Evolutionary conservation across 169 alveolate species (phyloP).

Genomic region (Nephromyces sp.): DNA sequence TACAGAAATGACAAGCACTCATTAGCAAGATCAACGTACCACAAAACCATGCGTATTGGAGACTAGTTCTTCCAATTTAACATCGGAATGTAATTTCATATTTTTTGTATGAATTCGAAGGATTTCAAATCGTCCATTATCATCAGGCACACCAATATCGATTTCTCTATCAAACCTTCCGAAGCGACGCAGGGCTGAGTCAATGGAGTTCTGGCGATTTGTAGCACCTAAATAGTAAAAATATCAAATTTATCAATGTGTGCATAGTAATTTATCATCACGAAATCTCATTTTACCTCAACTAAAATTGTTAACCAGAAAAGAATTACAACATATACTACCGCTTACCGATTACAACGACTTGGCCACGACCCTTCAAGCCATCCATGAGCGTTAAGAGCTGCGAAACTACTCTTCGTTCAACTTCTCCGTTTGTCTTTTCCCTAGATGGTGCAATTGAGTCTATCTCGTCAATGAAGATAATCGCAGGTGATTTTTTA

Average conservation of each 20-base stretch:
- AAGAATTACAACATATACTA: no score
- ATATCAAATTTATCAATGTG: no score
- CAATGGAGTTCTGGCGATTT: constrained; percentile 74
- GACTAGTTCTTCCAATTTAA: neutral
- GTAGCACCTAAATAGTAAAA: constrained; percentile 51
- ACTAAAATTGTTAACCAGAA: no score
- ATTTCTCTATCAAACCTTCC: constrained; percentile 93
- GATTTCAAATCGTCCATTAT: neutral
- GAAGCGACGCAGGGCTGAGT: constrained; percentile 86
- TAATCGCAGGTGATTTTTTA: constrained; percentile 98
- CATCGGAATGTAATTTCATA: neutral
- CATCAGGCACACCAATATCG: constrained; percentile 18
- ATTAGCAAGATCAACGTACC: neutral
- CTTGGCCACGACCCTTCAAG: constrained; percentile 97
- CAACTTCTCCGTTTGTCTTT: constrained; percentile 99
- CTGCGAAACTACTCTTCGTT: constrained; percentile 97
- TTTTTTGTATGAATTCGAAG: neutral
- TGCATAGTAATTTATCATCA: no score
- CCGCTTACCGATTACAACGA: constrained; percentile 91
- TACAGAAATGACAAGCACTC: neutral
- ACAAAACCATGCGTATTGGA: neutral
- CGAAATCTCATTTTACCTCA: no score
- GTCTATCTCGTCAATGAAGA: constrained; percentile 98
- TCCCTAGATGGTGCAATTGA: constrained; percentile 99
- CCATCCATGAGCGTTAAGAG: constrained; percentile 98